Evolutionary conservation across 2,329 filamentous ascomycete species (phyloP).

Genomic region (Curvularia verruculosa): DNA sequence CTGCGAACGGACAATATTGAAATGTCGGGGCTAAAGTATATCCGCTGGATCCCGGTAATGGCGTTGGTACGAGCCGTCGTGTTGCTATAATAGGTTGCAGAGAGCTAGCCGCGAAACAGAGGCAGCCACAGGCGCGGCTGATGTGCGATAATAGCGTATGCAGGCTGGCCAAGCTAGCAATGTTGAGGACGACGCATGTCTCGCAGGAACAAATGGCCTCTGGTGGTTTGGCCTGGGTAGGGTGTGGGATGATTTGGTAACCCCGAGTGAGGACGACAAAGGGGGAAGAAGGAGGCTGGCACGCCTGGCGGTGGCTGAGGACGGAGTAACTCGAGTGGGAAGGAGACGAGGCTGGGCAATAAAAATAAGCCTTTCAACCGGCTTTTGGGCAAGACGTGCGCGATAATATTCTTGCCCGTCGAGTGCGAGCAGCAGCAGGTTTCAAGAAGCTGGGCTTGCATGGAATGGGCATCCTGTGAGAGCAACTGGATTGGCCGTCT

Average conservation of each 20-base stretch:
- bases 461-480: not conserved
- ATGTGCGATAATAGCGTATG: not conserved
- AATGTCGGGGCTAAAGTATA: not conserved
- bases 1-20: not conserved
- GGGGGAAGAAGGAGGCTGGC: not conserved
- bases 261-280: not conserved
- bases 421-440: too few species aligned
- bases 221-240: too few species aligned
- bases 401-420: too few species aligned
- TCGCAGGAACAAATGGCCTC: too few species aligned
- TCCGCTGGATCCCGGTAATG: not conserved
- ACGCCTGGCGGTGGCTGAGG: not conserved
- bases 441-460: too few species aligned
- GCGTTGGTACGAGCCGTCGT: not conserved
- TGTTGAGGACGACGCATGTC: not conserved
- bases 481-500: not conserved
- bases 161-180: not conserved
- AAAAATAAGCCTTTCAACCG: not conserved
- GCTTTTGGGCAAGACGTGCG: not conserved
- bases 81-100: constrained; percentile 1
- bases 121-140: not conserved
- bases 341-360: constrained; percentile 4
- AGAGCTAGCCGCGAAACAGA: not conserved
- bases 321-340: not conserved
- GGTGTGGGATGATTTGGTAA: too few species aligned